Evolutionary conservation across 2,329 filamentous ascomycete species (phyloP), one percentile per base, ranked within the genome.

Genomic region (Paracamarosporium sp.): DNA sequence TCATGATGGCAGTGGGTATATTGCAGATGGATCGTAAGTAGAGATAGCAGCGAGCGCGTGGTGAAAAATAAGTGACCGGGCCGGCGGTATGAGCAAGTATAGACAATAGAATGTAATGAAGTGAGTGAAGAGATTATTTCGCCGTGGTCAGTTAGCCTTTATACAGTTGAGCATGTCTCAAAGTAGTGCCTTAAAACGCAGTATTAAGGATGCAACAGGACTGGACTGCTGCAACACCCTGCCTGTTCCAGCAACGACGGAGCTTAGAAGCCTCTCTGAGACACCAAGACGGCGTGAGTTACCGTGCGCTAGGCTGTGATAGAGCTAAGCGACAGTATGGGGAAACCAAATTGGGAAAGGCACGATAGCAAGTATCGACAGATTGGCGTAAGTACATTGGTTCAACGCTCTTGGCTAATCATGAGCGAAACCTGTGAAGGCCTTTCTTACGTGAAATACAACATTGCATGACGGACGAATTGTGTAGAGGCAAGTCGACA

Each of bases 1-100:
- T 60, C 70, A 71, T 73, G 15, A 58, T 59, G 53, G 70, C 69
- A 7, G 60, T 61, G 53, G 40, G 28, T 50, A 27, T 17, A 22
- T 31, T 35, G 30, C n/a, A 9, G 15, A 50, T 53, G 7, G 44
- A 46, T 46, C 12, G 13, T 17, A 33, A n/a, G n/a, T n/a, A n/a
- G n/a, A n/a, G n/a, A n/a, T 24, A 33, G 44, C 38, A 53, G 24
- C 35, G 25, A 53, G 41, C 25, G 53, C 57, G 44, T 36, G 22
- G 41, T 38, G 48, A 31, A 22, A 15, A 56, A 53, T 22, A 54
- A 60, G 55, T 55, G 58, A 64, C 64, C 57, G 59, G 50, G 48
- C 62, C 62, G 43, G 62, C 62, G 57, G 62, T 50, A 44, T 44
- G 15, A 53, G 25, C 35, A 62, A 17, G 11, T 35, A 47, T 30